phyloP scores from a whole-genome alignment of 345 rosid species.

The Aegle marmelos region DNA sequence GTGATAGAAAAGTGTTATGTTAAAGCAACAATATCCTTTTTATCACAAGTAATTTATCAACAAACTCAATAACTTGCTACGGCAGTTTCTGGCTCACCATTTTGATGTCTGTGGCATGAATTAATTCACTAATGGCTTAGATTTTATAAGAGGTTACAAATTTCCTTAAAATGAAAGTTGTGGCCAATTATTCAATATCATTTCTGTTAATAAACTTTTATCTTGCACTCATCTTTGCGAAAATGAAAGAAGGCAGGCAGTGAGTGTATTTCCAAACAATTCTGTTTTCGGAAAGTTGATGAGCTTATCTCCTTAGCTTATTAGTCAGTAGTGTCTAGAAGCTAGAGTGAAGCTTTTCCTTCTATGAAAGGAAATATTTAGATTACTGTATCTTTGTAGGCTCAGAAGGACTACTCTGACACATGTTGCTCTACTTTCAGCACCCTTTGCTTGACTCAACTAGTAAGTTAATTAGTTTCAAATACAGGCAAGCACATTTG shows the following conservation, averaged over 20 bases:
- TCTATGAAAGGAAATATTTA: not conserved
- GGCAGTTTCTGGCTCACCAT: not conserved
- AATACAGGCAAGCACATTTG: conserved; percentile 43
- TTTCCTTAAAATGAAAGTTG: not conserved
- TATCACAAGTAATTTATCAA: not conserved
- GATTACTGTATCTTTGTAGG: not conserved
- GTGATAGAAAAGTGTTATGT: not conserved
- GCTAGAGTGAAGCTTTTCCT: not conserved
- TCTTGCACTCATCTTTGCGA: not conserved
- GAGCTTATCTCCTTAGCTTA: not conserved
- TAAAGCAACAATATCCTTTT: not conserved
- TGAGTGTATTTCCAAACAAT: not conserved
- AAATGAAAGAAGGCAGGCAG: not conserved
- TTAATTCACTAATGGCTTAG: not conserved
- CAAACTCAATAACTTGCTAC: not conserved
- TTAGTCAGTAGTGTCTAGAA: not conserved
- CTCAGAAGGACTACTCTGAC: not conserved
- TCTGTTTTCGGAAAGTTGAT: not conserved
- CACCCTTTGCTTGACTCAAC: not conserved
- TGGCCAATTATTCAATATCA: not conserved
- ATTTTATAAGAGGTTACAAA: not conserved
- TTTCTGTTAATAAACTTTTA: not conserved
- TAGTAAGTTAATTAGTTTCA: conserved; percentile 2
- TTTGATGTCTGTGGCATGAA: not conserved
- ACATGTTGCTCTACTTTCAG: not conserved